Evolutionary conservation across 257 asterid genomes (phyloP).

Genomic region (Coffea eugenioides): DNA sequence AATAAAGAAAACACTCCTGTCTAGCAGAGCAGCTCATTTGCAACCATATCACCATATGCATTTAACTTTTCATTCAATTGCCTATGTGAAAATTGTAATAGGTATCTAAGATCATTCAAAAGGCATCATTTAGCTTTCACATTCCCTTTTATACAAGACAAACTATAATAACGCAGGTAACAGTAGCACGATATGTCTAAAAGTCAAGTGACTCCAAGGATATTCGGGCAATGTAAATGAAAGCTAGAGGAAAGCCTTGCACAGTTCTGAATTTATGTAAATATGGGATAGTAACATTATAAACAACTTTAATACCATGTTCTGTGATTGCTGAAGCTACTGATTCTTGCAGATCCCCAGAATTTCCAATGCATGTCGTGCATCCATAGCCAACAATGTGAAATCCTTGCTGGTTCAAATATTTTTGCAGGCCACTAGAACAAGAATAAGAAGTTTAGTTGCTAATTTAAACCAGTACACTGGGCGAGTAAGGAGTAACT

Average conservation of each 20-base stretch:
- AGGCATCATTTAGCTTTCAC: not conserved
- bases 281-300: not conserved
- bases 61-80: not conserved
- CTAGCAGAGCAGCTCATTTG: not conserved
- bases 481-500: not conserved
- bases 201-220: too few relatives aligned
- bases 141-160: not conserved
- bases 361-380: conserved; percentile 92
- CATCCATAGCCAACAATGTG: conserved; percentile 91
- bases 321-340: conserved; percentile 82
- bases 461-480: not conserved
- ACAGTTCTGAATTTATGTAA: too few relatives aligned
- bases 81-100: not conserved
- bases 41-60: not conserved
- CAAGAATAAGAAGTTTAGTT: conserved; percentile 12
- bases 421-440: conserved; percentile 77
- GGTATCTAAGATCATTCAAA: not conserved
- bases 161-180: not conserved
- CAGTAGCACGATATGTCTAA: not conserved
- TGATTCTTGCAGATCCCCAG: conserved; percentile 89
- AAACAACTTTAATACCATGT: conserved; percentile 46
- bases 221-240: not conserved
- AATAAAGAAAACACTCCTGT: not conserved
- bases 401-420: conserved; percentile 89
- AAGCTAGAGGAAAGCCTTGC: not conserved